phyloP scores from a whole-genome alignment of 495 filamentous ascomycete genomes.

The Penicillium pulvis region DNA sequence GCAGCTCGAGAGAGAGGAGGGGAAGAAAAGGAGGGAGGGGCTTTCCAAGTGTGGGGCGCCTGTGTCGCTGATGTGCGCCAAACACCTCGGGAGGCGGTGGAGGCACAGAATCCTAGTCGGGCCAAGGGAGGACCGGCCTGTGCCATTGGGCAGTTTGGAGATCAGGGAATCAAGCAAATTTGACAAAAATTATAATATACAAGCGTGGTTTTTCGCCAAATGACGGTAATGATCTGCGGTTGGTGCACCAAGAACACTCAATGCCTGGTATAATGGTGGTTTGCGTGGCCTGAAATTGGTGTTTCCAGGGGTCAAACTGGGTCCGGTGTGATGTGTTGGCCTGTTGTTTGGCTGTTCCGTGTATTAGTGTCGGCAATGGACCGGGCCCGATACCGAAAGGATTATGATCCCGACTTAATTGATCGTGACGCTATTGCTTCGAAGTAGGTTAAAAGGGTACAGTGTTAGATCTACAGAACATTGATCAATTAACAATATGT shows the following conservation, averaged over 20 bases:
- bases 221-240: constrained; percentile 4
- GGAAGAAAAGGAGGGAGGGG: constrained; percentile 41
- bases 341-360: not conserved
- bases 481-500: not conserved
- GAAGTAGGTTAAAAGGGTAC: not conserved
- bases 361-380: not conserved
- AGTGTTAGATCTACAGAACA: not conserved
- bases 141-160: constrained; percentile 26
- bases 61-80: constrained; percentile 44
- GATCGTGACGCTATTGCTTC: not conserved
- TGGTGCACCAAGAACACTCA: not conserved
- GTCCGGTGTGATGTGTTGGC: constrained; percentile 1
- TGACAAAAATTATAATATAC: not conserved
- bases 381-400: constrained; percentile 3
- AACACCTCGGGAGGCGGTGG: constrained; percentile 44
- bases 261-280: not conserved
- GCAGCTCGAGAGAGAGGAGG: constrained; percentile 33
- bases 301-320: constrained; percentile 5
- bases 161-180: not conserved
- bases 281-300: constrained; percentile 4
- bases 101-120: constrained; percentile 38
- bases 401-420: not conserved
- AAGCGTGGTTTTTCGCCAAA: not conserved
- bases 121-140: constrained; percentile 35
- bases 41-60: constrained; percentile 47